A percentile compares a stretch with the other conserved stretches of the same genome.
Evolutionary conservation across 1,284 basidiomycete genomes (phyloP).

Genomic region (Inonotus hispidus): DNA sequence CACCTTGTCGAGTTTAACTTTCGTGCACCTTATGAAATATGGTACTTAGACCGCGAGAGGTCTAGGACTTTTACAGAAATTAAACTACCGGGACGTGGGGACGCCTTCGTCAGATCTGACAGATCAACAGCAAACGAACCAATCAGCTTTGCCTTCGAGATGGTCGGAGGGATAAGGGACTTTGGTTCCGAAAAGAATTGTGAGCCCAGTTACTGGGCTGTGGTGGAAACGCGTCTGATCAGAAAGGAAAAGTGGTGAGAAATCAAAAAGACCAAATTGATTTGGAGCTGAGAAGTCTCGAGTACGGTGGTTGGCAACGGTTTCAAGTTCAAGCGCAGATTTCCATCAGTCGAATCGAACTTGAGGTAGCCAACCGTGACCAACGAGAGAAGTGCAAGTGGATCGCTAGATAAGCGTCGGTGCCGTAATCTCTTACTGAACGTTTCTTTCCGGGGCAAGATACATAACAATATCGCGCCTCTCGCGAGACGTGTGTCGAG

Average conservation of each 20-base stretch:
- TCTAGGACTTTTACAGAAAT: neutral
- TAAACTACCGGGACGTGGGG: neutral
- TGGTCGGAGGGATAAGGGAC: neutral
- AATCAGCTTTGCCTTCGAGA: neutral
- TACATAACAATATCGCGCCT: neutral
- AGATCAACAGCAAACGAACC: neutral
- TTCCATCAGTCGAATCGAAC: constrained; percentile 3
- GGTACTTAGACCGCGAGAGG: no score
- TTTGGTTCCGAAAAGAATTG: neutral
- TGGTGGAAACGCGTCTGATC: neutral
- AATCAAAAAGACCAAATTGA: neutral
- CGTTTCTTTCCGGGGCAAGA: neutral
- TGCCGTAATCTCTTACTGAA: neutral
- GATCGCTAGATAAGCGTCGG: neutral
- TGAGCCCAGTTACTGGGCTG: neutral
- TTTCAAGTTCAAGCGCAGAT: neutral
- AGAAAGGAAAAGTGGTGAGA: constrained; percentile 1
- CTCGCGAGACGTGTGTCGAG: neutral
- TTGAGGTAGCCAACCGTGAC: neutral
- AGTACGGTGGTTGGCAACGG: constrained; percentile 2
- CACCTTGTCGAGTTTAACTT: no score
- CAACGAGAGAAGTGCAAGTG: neutral
- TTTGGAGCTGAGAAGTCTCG: neutral
- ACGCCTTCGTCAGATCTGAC: neutral
- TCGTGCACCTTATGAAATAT: no score